Evolutionary conservation across 2,329 filamentous ascomycete species (phyloP).

Genomic region (Pseudogymnoascus sp.): DNA sequence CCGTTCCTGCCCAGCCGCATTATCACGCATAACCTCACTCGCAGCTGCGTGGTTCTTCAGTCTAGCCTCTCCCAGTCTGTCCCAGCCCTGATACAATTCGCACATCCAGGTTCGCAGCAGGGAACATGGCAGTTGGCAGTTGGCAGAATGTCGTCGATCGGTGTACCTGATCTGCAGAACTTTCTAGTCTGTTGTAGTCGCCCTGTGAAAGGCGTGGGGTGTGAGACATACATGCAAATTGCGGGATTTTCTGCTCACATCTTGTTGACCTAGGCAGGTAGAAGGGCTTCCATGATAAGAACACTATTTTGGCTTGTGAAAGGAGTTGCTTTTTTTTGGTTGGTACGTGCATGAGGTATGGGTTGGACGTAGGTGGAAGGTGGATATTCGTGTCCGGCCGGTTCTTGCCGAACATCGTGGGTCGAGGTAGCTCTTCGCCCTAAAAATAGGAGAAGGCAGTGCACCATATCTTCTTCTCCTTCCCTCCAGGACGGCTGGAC

Average conservation of each 20-base stretch:
- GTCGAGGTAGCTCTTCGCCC: not conserved
- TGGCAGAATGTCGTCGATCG: not conserved
- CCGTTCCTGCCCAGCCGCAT: not conserved
- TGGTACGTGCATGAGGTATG: not conserved
- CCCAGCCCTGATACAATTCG: not conserved
- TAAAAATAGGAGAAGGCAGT: not conserved
- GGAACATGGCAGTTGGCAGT: not conserved
- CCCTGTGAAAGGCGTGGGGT: not conserved
- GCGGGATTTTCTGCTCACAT: not conserved
- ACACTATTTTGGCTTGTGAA: slow-evolving; percentile 1
- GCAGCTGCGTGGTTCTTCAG: not conserved
- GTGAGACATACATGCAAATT: not conserved
- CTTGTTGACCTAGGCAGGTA: not conserved
- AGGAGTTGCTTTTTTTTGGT: not conserved
- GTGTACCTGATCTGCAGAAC: slow-evolving; percentile 5
- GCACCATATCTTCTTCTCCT: not conserved
- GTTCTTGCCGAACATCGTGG: not conserved
- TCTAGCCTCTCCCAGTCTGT: not conserved
- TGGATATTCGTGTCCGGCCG: not conserved
- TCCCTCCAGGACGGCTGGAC: not conserved
- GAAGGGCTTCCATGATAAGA: not conserved
- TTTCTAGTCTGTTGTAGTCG: not conserved
- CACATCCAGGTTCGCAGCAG: not conserved
- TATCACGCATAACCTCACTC: not conserved
- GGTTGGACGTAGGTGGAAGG: not conserved